Evolutionary conservation across 352 stramenopile genomes (phyloP).

Genomic region (Globisporangium nunn): DNA sequence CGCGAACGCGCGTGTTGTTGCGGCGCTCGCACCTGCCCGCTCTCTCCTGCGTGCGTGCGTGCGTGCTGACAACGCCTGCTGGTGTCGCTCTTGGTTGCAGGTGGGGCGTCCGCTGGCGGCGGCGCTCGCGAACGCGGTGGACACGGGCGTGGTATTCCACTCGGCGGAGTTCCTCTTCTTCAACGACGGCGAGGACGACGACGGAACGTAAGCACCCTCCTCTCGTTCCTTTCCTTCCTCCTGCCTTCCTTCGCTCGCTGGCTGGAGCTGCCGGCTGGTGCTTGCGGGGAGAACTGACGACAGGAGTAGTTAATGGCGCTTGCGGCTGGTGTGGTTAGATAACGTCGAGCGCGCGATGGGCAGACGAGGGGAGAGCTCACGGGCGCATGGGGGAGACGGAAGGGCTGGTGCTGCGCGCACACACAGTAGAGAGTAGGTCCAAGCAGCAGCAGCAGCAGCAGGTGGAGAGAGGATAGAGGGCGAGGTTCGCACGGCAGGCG

Average conservation of each 20-base stretch:
- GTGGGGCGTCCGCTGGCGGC: constrained; percentile 40
- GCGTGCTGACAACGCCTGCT: background rate
- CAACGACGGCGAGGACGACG: constrained; percentile 66
- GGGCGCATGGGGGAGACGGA: constrained; percentile 1
- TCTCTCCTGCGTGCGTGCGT: background rate
- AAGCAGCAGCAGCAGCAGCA: too few relatives aligned
- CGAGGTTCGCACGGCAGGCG: too few relatives aligned
- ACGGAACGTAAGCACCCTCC: constrained; percentile 59
- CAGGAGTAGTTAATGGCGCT: constrained; percentile 73
- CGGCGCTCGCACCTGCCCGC: too few relatives aligned
- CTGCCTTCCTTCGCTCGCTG: too few relatives aligned
- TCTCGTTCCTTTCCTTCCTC: background rate
- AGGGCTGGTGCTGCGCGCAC: too few relatives aligned
- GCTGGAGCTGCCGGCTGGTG: background rate
- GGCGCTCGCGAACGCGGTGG: constrained; percentile 36
- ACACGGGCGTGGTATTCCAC: constrained; percentile 52
- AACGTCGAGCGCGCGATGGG: constrained; percentile 16
- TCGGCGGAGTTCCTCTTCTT: constrained; percentile 69
- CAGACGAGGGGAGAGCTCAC: background rate
- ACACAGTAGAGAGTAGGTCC: too few relatives aligned
- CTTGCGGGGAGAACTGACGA: constrained; percentile 40
- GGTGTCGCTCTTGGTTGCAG: constrained; percentile 11
- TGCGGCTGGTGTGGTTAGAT: constrained; percentile 42
- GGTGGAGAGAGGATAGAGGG: too few relatives aligned
- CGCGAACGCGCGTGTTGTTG: too few relatives aligned